Evolutionary conservation across 768 basidiomycete genomes (phyloP), one percentile per base, ranked within the genome.

Genomic region (Suillus fuscotomentosus): DNA sequence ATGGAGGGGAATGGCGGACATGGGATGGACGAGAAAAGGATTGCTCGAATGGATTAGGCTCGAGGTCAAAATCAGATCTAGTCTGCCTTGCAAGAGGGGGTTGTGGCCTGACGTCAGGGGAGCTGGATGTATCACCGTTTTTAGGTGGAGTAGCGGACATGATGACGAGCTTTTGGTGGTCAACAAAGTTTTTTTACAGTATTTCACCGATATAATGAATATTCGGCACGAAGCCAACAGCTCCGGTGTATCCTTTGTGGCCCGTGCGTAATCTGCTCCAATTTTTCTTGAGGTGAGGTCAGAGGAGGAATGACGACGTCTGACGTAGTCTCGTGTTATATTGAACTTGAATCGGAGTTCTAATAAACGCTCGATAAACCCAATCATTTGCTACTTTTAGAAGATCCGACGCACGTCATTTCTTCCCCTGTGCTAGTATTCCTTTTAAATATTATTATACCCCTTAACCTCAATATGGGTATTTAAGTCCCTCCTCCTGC

Each of bases 1-100:
- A 68, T 24, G 74, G 72, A 43, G 76, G 76, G 8, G 78, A 71
- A 61, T 80, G 80, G 69, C 83, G 80, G 65, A 86, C 79, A 65
- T 86, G 86, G 24, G 84, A 83, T 36, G 83, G 82, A 38, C 82
- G 71, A 42, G 90, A 88, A 75, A 99, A 99, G 61, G 93, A 95
- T 77, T 95, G 92, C 73, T 99, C 97, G 72, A 97, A 97, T 0
- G 95, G 95, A 73, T 97, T 97, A 1, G 90, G 91, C 72, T 97
- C 95, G 42, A 91, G 84, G 74, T 84, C 82, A 75, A 91, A 88
- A 71, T 90, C 89, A 17, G 84, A 84, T 72, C 87, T 83, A 31
- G 81, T 86, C 74, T 86, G 83, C 42, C 81, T 79, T 24, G 62
- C 38, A 20, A 69, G 65, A 7, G 65, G 60, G 0, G 71, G 73